Base-by-base conservation (phyloP, 352 stramenopile species). In the Pythium plurisporium region DNA sequence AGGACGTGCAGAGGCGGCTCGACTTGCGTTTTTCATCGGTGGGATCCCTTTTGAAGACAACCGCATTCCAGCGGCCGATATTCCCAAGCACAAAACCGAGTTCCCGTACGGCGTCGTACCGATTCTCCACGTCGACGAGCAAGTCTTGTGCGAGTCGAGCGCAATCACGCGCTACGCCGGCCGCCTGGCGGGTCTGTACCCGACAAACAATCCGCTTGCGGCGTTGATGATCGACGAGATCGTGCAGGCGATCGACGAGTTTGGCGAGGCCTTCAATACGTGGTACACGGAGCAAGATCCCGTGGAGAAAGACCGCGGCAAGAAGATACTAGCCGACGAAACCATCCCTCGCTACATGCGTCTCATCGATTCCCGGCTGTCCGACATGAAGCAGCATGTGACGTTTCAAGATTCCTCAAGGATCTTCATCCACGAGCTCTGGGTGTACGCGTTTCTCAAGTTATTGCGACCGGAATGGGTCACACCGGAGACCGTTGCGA, bases 101-200 rank as follows among this genome's bases (percentile, higher is more conserved):
- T 43, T 75, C n/a, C 69, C 69, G 11, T 62, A 69, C 37, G 65
- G 59, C 1, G 53, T 68, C 29, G 19, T 76, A 8, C 69, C 69
- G 11, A 45, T 67, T 15, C 48, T 76, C 0, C 27, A 59, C 8
- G 49, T 74, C 2, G 61, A 46, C 20, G 46, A 55, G 26, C 25
- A 20, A 14, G 40, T 62, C 26, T 49, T 55, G 7, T 49, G 1
- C 3, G 30, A 74, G 27, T 63, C 54, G 7, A 31, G 66, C 2
- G 73, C 70, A 5, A 69, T 90, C 23, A 55, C 91, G 29, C 72
- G 80, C 7, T 92, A 75, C 45, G 76, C 66, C 7, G 86, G 83
- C 7, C 73, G 42, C 1, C 59, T 79, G 29, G 55, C 61, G 9
- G 64, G 65, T 12, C 59, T 75, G 20, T 76, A 70, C 36, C 67